Percentiles rank a stretch among this genome's conserved stretches.
Conservation (phyloP, 768 basidiomycete genomes). For the Grammothele lineata region DNA sequence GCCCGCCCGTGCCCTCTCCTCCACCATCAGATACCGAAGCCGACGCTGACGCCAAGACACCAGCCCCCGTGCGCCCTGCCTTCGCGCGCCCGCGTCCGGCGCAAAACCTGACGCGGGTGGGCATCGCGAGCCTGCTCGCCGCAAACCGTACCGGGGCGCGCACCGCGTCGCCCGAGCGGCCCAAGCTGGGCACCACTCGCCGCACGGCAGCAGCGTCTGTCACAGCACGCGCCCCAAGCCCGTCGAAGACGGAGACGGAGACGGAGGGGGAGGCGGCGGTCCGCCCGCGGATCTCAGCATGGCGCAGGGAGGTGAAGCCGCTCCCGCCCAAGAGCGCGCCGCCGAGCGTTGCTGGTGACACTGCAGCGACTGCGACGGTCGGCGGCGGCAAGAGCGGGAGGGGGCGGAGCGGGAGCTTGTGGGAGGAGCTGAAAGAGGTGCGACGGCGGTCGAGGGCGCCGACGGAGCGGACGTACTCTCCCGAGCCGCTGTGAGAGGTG, state of each 20-base stretch:
- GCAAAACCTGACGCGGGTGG: slow-evolving; percentile 26
- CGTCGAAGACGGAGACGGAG: slow-evolving; percentile 16
- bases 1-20: slow-evolving; percentile 4
- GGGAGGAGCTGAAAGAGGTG: slow-evolving; percentile 52
- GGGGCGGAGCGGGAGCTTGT: slow-evolving; percentile 40
- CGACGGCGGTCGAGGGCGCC: slow-evolving; percentile 42
- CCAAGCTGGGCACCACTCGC: slow-evolving; percentile 33
- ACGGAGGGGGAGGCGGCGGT: slow-evolving; percentile 18
- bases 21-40: slow-evolving; percentile 13
- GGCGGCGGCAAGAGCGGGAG: slow-evolving; percentile 29
- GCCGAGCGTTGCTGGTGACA: slow-evolving; percentile 27
- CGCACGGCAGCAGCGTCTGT: slow-evolving; percentile 24
- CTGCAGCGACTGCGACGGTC: slow-evolving; percentile 21
- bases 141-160: slow-evolving; percentile 24
- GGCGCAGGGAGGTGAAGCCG: slow-evolving; percentile 13
- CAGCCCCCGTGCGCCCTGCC: background rate
- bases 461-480: slow-evolving; percentile 38
- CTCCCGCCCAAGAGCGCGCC: slow-evolving; percentile 16
- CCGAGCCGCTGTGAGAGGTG: slow-evolving; percentile 10
- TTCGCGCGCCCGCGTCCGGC: slow-evolving; percentile 17
- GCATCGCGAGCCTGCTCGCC: slow-evolving; percentile 36
- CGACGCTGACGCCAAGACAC: no score
- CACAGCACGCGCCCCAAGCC: slow-evolving; percentile 33
- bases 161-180: slow-evolving; percentile 13
- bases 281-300: slow-evolving; percentile 15